These are phyloP conservation scores for Tricholoma furcatifolium DNA, from an alignment of 768 basidiomycete species.

Conservation along the genomic window DNA sequence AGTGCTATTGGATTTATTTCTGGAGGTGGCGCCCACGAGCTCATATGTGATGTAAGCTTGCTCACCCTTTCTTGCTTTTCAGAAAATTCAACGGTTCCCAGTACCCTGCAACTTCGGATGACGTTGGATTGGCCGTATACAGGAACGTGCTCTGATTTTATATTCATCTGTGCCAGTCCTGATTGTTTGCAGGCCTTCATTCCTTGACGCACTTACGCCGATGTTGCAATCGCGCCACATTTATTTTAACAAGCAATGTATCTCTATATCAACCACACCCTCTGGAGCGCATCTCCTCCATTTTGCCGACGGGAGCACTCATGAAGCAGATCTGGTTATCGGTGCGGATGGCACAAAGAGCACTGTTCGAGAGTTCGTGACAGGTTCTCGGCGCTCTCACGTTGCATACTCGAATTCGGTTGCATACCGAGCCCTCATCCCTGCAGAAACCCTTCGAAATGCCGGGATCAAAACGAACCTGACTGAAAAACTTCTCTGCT, in stretches of 20 bases:
- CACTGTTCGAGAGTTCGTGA: conserved; percentile 35
- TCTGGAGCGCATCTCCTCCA: conserved; percentile 33
- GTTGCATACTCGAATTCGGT: conserved; percentile 44
- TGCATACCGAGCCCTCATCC: conserved; percentile 50
- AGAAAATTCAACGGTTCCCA: conserved; percentile 13
- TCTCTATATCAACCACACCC: conserved; percentile 25
- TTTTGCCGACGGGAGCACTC: conserved; percentile 48
- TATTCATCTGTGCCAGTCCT: conserved; percentile 1
- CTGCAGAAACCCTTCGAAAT: conserved; percentile 33
- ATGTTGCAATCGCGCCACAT: conserved; percentile 38
- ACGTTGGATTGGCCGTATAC: conserved; percentile 44
- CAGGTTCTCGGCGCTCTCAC: conserved; percentile 10
- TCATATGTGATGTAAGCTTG: conserved; percentile 43
- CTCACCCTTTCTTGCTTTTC: background rate
- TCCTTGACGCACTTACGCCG: conserved; percentile 47
- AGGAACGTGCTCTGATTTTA: conserved; percentile 19
- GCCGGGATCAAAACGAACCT: conserved; percentile 35
- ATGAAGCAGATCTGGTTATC: conserved; percentile 47
- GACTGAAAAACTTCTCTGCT: conserved; percentile 36
- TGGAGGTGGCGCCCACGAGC: conserved; percentile 39
- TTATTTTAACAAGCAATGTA: conserved; percentile 53
- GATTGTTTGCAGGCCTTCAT: conserved; percentile 39
- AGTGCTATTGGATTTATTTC: conserved; percentile 40
- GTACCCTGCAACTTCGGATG: conserved; percentile 32
- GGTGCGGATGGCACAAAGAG: conserved; percentile 58